A percentile compares a stretch with the other conserved stretches of the same genome.
Conservation (phyloP, 2,329 filamentous ascomycete genomes). For the Venturia oleaginea region DNA sequence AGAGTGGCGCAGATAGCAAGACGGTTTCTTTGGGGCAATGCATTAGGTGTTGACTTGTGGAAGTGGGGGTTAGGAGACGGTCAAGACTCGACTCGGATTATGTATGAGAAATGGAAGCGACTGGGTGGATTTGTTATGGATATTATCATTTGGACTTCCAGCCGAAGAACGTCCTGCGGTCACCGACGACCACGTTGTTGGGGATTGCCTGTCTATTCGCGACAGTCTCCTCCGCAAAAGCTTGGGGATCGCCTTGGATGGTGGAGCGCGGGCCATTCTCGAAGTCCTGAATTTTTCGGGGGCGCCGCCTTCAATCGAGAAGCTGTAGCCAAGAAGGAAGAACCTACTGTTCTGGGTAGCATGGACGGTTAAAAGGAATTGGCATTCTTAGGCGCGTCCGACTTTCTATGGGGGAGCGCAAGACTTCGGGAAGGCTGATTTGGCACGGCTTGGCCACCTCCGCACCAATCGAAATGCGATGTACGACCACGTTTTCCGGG, state of each 20-base stretch:
- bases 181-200: not conserved
- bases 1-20: not conserved
- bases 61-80: not conserved
- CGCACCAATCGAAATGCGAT: not conserved
- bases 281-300: not conserved
- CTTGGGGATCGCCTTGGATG: not conserved
- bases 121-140: not conserved
- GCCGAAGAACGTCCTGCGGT: not conserved
- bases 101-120: not conserved
- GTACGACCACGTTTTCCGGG: not conserved
- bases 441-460: not conserved
- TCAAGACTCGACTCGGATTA: not conserved
- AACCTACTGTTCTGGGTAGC: not conserved
- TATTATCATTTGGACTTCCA: not conserved
- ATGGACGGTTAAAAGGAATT: not conserved
- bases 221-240: conserved; percentile 1
- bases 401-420: not conserved
- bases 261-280: not conserved
- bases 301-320: not conserved
- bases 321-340: not conserved
- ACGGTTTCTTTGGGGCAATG: not conserved
- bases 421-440: not conserved
- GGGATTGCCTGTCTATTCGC: not conserved
- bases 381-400: not conserved
- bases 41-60: not conserved